Conservation (phyloP, 352 stramenopile species). For the Phytopythium delawarense region DNA sequence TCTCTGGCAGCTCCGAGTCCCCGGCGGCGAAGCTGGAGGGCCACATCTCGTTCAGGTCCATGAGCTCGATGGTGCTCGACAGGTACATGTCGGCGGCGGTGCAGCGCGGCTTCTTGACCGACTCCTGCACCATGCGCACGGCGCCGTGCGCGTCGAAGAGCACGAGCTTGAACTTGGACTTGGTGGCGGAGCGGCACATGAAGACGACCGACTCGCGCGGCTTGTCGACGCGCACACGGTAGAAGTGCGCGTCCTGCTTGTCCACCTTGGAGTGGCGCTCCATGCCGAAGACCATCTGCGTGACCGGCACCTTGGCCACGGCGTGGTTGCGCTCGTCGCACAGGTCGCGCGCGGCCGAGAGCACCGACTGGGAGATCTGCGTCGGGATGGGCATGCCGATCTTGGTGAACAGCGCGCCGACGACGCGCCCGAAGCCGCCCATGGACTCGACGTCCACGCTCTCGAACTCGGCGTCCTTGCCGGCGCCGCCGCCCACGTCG, state of each 20-base stretch:
- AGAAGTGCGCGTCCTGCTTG: slow-evolving; percentile 89
- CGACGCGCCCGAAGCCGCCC: slow-evolving; percentile 76
- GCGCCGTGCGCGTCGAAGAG: slow-evolving; percentile 76
- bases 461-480: slow-evolving; percentile 79
- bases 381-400: slow-evolving; percentile 87
- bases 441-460: slow-evolving; percentile 82
- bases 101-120: slow-evolving; percentile 66
- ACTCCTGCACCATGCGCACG: slow-evolving; percentile 84
- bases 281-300: slow-evolving; percentile 62
- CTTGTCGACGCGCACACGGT: slow-evolving; percentile 68
- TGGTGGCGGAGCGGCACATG: slow-evolving; percentile 74
- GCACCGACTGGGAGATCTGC: slow-evolving; percentile 82
- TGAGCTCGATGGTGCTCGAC: slow-evolving; percentile 80
- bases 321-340: slow-evolving; percentile 74
- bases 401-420: slow-evolving; percentile 86
- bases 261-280: slow-evolving; percentile 75
- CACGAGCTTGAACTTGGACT: slow-evolving; percentile 89
- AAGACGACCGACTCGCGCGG: slow-evolving; percentile 76
- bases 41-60: slow-evolving; percentile 84
- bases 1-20: slow-evolving; percentile 72
- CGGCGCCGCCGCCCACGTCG: slow-evolving; percentile 65
- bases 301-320: slow-evolving; percentile 49
- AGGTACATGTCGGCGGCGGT: slow-evolving; percentile 88
- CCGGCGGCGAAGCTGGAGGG: slow-evolving; percentile 41
- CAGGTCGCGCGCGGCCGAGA: slow-evolving; percentile 71